Percentiles rank a stretch among this genome's conserved stretches.
phyloP scores from a whole-genome alignment of 148 eudicot species.

The Polygonum maritimum region DNA sequence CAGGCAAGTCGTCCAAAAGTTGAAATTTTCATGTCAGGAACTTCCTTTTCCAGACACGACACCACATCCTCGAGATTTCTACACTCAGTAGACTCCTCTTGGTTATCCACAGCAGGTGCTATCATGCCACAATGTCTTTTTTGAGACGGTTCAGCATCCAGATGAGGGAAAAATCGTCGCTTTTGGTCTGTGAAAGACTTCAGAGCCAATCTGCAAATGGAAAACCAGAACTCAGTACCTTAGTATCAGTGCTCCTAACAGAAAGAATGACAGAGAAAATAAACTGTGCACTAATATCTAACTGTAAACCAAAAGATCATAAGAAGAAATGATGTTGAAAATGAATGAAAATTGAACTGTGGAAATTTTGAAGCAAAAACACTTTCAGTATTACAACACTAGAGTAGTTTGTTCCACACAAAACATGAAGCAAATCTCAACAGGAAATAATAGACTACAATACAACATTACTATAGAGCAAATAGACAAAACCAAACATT shows the following conservation, averaged over 20 bases:
- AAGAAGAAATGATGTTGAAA: background rate
- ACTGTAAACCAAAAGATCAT: background rate
- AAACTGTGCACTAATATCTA: background rate
- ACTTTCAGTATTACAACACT: background rate
- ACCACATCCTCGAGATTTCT: conserved; percentile 45
- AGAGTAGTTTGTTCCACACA: background rate
- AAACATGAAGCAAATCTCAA: background rate
- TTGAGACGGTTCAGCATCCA: conserved; percentile 41
- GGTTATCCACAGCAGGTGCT: conserved; percentile 27
- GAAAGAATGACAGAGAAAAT: background rate
- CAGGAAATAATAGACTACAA: background rate
- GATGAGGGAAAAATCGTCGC: conserved; percentile 79
- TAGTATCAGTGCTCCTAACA: background rate
- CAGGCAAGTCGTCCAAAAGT: conserved; percentile 76
- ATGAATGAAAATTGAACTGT: background rate
- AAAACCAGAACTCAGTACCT: background rate
- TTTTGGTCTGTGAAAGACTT: conserved; percentile 90
- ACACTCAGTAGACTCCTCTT: conserved; percentile 44
- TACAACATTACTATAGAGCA: background rate
- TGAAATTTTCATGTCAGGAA: conserved; percentile 39
- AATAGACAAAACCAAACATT: background rate
- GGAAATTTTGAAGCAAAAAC: background rate
- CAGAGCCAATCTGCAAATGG: conserved; percentile 65
- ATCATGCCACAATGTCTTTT: conserved; percentile 56
- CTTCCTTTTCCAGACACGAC: conserved; percentile 53